phyloP scores from a whole-genome alignment of 208 protist genomes.

The Naegleria fowleri region DNA sequence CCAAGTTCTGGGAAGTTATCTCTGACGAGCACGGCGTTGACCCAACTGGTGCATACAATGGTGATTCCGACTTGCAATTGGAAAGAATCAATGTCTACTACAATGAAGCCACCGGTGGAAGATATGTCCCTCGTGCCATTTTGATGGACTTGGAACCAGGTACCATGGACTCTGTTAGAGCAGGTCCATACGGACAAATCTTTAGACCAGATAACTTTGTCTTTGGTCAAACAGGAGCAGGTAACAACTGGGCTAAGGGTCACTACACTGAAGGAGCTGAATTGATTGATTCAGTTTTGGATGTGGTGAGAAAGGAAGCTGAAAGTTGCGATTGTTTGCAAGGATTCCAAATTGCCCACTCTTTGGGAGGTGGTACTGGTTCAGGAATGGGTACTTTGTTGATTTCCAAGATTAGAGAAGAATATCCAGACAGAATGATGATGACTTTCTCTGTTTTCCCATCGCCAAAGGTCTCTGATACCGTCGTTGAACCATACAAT shows the following conservation, averaged over 20 bases:
- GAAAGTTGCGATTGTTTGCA: conserved; percentile 91
- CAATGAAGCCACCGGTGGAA: conserved; percentile 76
- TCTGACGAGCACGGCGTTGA: conserved; percentile 60
- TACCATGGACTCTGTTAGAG: conserved; percentile 65
- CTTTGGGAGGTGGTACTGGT: conserved; percentile 93
- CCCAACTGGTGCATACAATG: conserved; percentile 67
- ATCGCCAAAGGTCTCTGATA: conserved; percentile 93
- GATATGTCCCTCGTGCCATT: conserved; percentile 22
- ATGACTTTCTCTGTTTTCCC: conserved; percentile 96
- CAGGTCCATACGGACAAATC: conserved; percentile 54
- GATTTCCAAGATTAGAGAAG: conserved; percentile 93
- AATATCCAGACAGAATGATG: conserved; percentile 97
- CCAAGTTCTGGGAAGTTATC: conserved; percentile 52
- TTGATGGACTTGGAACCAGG: conserved; percentile 52
- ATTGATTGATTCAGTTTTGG: conserved; percentile 84
- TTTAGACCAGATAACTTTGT: conserved; percentile 92
- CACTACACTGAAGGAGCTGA: conserved; percentile 95
- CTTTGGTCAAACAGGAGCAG: conserved; percentile 85
- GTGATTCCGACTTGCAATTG: conserved; percentile 75
- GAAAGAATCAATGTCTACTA: conserved; percentile 95
- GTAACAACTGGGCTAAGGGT: conserved; percentile 92
- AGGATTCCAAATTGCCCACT: conserved; percentile 94
- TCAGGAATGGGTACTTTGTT: conserved; percentile 93
- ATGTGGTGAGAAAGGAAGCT: conserved; percentile 87
- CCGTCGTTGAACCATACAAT: conserved; percentile 96